A percentile compares a stretch with the other conserved stretches of the same genome.
Conservation (phyloP, 768 basidiomycete species). For the Mycena venus region DNA sequence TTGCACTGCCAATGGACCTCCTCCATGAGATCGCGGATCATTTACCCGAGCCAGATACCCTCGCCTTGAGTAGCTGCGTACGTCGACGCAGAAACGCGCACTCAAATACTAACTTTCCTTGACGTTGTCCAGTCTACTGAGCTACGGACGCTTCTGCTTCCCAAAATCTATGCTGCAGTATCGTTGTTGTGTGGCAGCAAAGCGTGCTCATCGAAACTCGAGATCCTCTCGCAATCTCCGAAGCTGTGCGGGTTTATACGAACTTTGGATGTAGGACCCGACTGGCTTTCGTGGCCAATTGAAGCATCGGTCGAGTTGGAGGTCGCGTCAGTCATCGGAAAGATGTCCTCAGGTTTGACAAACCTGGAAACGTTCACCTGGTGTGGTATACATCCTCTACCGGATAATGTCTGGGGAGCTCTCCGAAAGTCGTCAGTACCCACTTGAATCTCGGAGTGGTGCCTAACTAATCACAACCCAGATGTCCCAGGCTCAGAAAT, state of each 20-base stretch:
- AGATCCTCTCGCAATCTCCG: not conserved
- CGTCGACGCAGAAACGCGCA: too few species aligned
- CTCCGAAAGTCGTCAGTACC: not conserved
- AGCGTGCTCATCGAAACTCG: not conserved
- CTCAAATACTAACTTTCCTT: not conserved
- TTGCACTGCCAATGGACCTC: not conserved
- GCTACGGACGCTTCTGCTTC: not conserved
- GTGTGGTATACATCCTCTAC: not conserved
- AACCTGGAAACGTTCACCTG: not conserved
- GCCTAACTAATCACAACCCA: not conserved
- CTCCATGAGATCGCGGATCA: slow-evolving; percentile 1
- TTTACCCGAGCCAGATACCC: not conserved
- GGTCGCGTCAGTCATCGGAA: not conserved
- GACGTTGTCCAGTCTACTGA: not conserved
- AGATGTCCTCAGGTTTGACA: not conserved
- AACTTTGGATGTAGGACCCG: not conserved
- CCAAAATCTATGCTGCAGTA: not conserved
- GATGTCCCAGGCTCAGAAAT: not conserved
- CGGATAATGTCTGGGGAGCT: not conserved
- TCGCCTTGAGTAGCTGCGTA: not conserved
- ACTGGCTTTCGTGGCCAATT: slow-evolving; percentile 4
- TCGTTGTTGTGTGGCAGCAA: not conserved
- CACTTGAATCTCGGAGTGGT: not conserved
- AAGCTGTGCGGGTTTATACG: not conserved
- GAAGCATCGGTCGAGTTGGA: not conserved